Evolutionary conservation across 192 early-diverging fungal genomes (phyloP).

Genomic region (Coemansia sp.): DNA sequence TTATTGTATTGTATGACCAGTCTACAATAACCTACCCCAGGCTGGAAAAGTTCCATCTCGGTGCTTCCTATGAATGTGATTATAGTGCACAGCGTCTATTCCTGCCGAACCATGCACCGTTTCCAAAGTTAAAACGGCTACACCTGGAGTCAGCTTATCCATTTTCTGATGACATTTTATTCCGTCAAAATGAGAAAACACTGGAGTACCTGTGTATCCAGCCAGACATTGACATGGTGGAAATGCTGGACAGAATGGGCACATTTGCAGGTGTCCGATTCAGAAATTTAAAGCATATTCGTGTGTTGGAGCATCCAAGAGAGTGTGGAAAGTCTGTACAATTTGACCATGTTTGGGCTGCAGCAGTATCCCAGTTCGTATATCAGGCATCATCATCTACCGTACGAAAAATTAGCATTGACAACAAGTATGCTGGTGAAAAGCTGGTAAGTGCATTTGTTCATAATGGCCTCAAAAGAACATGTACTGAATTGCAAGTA

Average conservation of each 20-base stretch:
- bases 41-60: constrained; percentile 9
- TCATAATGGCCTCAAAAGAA: neutral
- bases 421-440: constrained; percentile 7
- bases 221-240: neutral
- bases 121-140: constrained; percentile 13
- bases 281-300: neutral
- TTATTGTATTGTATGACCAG: neutral
- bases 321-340: constrained; percentile 5
- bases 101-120: neutral
- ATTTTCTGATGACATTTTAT: constrained; percentile 20
- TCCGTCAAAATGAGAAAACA: constrained; percentile 8
- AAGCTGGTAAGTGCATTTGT: constrained; percentile 14
- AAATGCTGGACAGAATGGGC: constrained; percentile 4
- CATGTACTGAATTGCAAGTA: neutral
- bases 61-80: neutral
- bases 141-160: constrained; percentile 12
- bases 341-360: constrained; percentile 5
- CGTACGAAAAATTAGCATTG: neutral
- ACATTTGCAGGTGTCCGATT: constrained; percentile 6
- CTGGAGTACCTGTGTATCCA: constrained; percentile 12
- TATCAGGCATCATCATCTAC: constrained; percentile 3
- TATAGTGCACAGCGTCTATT: neutral
- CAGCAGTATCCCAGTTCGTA: constrained; percentile 8
- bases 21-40: constrained; percentile 5
- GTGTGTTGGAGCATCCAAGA: neutral